A percentile compares a stretch with the other conserved stretches of the same genome.
These are phyloP conservation scores for Paramyrothecium roridum DNA, from an alignment of 2,329 filamentous ascomycete genomes.

Conservation along the genomic window DNA sequence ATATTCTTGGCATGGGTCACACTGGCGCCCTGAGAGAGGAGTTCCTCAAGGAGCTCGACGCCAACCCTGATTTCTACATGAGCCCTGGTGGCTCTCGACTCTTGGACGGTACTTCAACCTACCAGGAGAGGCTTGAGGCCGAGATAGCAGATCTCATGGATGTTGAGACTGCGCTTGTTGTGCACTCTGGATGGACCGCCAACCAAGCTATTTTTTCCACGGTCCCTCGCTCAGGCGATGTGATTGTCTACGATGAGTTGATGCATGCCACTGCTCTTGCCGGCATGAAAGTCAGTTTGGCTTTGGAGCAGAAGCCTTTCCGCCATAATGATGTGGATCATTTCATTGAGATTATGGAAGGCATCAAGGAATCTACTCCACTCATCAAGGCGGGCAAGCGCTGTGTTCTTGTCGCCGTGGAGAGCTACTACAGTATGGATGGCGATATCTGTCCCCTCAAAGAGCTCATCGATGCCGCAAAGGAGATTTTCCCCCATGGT, in stretches of 20 bases:
- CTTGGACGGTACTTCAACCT: slow-evolving; percentile 1
- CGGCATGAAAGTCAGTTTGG: slow-evolving; percentile 3
- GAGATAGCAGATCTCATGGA: slow-evolving; percentile 1
- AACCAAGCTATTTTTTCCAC: slow-evolving; percentile 1
- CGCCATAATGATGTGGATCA: slow-evolving; percentile 1
- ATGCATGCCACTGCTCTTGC: slow-evolving; percentile 2
- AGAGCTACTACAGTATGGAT: background rate
- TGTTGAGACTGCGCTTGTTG: slow-evolving; percentile 2
- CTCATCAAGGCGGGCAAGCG: background rate
- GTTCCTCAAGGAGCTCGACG: slow-evolving; percentile 1
- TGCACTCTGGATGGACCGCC: slow-evolving; percentile 2
- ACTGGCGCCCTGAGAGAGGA: background rate
- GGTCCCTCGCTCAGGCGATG: slow-evolving; percentile 2
- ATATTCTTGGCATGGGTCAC: background rate
- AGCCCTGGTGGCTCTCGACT: slow-evolving; percentile 1
- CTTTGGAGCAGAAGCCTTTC: background rate
- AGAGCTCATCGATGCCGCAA: background rate
- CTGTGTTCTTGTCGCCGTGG: background rate
- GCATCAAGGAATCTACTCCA: background rate
- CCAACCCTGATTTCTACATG: background rate
- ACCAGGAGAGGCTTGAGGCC: background rate
- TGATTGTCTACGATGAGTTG: slow-evolving; percentile 4
- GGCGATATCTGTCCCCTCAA: background rate
- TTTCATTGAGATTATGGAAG: background rate
- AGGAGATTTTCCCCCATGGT: background rate